Base-by-base conservation (phyloP, 1,284 basidiomycete species). In the Ustilago nuda region DNA sequence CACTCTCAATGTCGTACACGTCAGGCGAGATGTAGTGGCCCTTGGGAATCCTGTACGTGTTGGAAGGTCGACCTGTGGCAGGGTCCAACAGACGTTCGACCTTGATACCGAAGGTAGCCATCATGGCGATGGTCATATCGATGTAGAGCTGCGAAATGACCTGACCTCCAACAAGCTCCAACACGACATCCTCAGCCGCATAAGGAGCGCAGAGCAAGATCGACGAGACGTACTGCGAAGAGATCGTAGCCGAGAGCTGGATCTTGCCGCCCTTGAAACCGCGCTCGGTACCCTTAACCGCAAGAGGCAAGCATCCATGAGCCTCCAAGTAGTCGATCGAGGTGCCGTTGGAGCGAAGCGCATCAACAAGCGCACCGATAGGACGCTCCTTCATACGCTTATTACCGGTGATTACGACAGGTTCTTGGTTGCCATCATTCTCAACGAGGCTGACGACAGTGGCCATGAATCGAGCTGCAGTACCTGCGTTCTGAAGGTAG, bases 61-160 rank as follows among this genome's bases (percentile, higher is more conserved):
- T 76, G 66, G 92, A 88, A 3, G 87, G 87, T 60, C 90, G 89
- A 23, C 93, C 92, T 0, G 89, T 90, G 30, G 86, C 85, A 0
- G 89, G 80, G 76, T 93, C 93, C n/a, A 83, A 85, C 66, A 93
- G 89, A 56, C 95, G 91, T 53, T 88, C 87, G 57, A 96, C 95
- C 8, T 89, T 84, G 78, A 98, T 89, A 23, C 95, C 96, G 85
- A 99, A 99, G n/a, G 92, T 90, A 67, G 89, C 89, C 97, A 99
- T 99, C 92, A 99, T 97, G 8, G 94, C 92, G 78, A 98, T 92
- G 5, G 97, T 99, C 95, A 99, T 98, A 88, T 99, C 95, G 87
- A 99, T 99, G 88, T 99, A 99, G 3, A 95, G 95, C 87, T 98
- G 96, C 19, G 94, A 97, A 87, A 99, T 98, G 85, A 99, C 97